Percentiles rank a stretch among this genome's conserved stretches.
phyloP scores from a whole-genome alignment of 202 grass and related monocot species.

The Musa balbisiana region DNA sequence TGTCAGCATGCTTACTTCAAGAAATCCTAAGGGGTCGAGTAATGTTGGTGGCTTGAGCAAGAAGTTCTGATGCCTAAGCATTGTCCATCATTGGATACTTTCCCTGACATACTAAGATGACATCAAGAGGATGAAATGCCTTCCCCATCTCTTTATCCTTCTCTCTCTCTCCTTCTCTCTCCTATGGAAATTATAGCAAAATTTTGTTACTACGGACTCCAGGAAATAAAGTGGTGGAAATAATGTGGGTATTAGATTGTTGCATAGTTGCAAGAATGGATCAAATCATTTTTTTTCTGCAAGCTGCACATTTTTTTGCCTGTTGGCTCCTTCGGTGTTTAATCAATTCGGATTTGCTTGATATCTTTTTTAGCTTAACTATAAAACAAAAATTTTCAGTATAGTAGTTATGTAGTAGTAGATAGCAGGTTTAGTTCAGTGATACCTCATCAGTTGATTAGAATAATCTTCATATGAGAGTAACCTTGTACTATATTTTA shows the following conservation, averaged over 20 bases:
- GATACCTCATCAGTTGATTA: background rate
- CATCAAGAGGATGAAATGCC: no score
- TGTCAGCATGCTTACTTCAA: background rate
- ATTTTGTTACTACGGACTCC: background rate
- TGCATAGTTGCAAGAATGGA: background rate
- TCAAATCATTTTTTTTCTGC: background rate
- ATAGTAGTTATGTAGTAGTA: background rate
- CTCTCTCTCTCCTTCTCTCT: no score
- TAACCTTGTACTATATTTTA: background rate
- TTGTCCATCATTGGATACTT: background rate
- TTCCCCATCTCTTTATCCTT: no score
- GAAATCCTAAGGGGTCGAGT: background rate
- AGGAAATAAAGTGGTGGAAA: background rate
- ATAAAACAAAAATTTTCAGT: background rate
- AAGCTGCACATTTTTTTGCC: background rate
- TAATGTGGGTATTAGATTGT: background rate
- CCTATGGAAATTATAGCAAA: no score
- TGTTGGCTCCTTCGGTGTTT: background rate
- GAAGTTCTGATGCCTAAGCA: background rate
- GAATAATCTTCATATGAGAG: background rate
- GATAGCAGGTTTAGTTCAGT: background rate
- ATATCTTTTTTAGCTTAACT: background rate
- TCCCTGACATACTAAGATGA: no score
- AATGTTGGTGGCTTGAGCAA: background rate
- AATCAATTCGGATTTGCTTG: background rate